These are phyloP conservation scores for Carnegiea gigantea DNA, from an alignment of 179 eudicot genomes.

Conservation along the genomic window DNA sequence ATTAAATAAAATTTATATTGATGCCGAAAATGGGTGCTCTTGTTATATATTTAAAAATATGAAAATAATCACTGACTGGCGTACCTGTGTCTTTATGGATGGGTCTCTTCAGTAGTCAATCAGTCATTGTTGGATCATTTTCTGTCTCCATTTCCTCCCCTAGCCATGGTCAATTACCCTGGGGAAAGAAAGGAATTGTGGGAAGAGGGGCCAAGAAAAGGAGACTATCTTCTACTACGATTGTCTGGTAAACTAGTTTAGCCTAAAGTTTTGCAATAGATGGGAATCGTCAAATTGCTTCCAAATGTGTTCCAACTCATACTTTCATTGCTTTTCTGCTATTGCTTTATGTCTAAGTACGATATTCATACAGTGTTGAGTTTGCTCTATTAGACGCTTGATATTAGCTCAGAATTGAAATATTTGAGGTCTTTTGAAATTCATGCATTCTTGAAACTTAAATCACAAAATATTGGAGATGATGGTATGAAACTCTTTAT, in stretches of 20 bases:
- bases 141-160: background rate
- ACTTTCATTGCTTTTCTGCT: background rate
- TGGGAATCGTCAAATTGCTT: background rate
- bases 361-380: background rate
- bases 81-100: background rate
- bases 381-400: background rate
- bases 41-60: background rate
- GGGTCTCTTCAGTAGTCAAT: background rate
- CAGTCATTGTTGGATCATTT: constrained; percentile 2
- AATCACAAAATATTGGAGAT: background rate
- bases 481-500: background rate
- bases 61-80: background rate
- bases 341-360: background rate
- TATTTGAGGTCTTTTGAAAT: background rate
- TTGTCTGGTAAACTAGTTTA: background rate
- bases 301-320: background rate
- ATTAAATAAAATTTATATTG: background rate
- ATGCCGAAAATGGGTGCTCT: background rate
- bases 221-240: too few relatives aligned
- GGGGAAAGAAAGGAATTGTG: background rate
- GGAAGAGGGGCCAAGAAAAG: background rate
- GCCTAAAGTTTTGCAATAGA: background rate
- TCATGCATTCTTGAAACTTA: background rate
- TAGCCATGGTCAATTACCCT: background rate
- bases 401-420: background rate